Conservation (phyloP, 1,284 basidiomycete genomes). For the Cutaneotrichosporon spelunceum region DNA sequence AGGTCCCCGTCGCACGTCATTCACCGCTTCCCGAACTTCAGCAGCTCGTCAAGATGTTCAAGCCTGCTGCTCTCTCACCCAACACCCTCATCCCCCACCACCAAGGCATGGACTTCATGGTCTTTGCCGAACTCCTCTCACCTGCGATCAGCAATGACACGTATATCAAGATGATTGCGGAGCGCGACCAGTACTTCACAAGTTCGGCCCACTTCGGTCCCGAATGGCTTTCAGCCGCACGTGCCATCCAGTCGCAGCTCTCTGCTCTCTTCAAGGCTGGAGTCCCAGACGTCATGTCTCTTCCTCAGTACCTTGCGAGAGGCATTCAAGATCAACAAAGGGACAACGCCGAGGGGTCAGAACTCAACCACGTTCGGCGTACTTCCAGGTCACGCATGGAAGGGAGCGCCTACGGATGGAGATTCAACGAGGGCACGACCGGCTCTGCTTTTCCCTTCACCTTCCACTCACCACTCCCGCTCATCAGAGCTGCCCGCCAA, state of each 20-base stretch:
- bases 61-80: conserved; percentile 67
- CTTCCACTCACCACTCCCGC: neutral
- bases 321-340: neutral
- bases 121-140: conserved; percentile 56
- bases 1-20: conserved; percentile 77
- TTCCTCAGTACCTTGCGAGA: neutral
- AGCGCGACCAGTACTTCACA: conserved; percentile 7
- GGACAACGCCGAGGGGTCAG: neutral
- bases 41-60: conserved; percentile 72
- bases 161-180: neutral
- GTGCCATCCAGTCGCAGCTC: neutral
- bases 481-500: neutral
- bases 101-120: conserved; percentile 65
- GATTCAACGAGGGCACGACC: neutral
- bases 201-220: neutral
- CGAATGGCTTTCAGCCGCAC: neutral
- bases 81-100: conserved; percentile 63
- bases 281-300: neutral
- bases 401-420: neutral
- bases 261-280: neutral
- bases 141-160: conserved; percentile 24
- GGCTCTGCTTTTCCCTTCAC: neutral
- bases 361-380: neutral
- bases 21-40: conserved; percentile 80
- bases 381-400: neutral